Conservation (phyloP, 805 yeast genomes). For the Lipomyces oligophaga region DNA sequence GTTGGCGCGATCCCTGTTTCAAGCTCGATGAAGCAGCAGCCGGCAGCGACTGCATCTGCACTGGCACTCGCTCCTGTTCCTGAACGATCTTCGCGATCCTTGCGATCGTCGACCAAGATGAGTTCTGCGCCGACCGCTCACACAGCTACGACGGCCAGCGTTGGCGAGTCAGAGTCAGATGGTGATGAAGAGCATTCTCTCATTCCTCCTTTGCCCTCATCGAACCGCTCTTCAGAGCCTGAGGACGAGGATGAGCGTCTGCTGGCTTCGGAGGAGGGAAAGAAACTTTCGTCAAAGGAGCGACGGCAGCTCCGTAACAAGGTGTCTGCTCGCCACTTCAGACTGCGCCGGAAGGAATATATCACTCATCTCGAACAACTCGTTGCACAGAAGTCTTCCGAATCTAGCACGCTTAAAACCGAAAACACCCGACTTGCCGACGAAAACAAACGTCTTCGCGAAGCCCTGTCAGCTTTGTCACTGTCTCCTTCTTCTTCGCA, state of each 20-base stretch:
- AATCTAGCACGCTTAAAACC: constrained; percentile 26
- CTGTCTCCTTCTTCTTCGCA: constrained; percentile 6
- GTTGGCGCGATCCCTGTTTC: no score
- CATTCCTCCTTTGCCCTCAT: neutral
- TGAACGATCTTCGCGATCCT: neutral
- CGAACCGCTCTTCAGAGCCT: no score
- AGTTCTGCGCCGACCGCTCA: constrained; percentile 1
- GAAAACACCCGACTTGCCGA: constrained; percentile 23
- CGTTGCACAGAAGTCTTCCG: constrained; percentile 28
- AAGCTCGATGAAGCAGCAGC: no score
- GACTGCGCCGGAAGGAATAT: constrained; percentile 35
- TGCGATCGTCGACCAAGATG: neutral
- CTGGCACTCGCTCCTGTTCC: neutral
- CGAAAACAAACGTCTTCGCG: constrained; percentile 25
- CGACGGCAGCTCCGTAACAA: constrained; percentile 36
- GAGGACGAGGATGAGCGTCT: constrained; percentile 37
- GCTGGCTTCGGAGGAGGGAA: constrained; percentile 33
- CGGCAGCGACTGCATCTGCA: neutral
- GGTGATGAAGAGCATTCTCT: neutral
- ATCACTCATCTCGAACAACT: constrained; percentile 35
- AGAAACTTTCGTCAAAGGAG: constrained; percentile 33
- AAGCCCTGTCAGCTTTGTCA: constrained; percentile 15
- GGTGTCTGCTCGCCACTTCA: constrained; percentile 36
- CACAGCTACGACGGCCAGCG: neutral
- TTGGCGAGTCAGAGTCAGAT: constrained; percentile 13